phyloP scores from a whole-genome alignment of 2,329 filamentous ascomycete species.

The Stagonosporopsis vannaccii region DNA sequence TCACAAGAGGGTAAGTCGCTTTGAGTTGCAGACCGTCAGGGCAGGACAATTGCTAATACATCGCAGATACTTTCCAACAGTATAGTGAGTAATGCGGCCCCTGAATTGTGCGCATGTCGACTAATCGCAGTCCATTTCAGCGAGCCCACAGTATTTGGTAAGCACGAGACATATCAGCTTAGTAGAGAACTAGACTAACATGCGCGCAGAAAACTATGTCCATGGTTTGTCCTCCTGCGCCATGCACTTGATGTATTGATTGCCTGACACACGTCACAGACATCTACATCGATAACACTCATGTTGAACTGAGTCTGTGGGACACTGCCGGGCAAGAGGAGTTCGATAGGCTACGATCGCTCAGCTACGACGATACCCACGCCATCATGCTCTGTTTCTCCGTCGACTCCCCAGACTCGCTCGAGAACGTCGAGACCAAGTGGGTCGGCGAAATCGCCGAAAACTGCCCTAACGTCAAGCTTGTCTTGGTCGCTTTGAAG shows the following conservation, averaged over 20 bases:
- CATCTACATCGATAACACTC: slow-evolving; percentile 96
- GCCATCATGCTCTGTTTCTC: slow-evolving; percentile 99
- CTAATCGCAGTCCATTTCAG: slow-evolving; percentile 48
- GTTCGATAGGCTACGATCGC: slow-evolving; percentile 92
- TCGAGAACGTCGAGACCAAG: slow-evolving; percentile 98
- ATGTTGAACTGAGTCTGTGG: slow-evolving; percentile 97
- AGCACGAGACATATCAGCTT: slow-evolving; percentile 21
- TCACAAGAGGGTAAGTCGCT: slow-evolving; percentile 84
- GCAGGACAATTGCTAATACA: slow-evolving; percentile 6
- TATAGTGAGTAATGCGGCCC: slow-evolving; percentile 70
- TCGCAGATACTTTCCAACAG: slow-evolving; percentile 89
- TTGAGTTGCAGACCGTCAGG: neutral
- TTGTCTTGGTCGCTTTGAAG: slow-evolving; percentile 94
- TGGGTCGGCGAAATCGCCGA: slow-evolving; percentile 98
- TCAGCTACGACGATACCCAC: slow-evolving; percentile 98
- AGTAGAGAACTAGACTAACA: slow-evolving; percentile 28
- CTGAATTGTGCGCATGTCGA: slow-evolving; percentile 16
- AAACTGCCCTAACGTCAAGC: slow-evolving; percentile 93
- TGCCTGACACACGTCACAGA: slow-evolving; percentile 61
- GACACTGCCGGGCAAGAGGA: slow-evolving; percentile 99
- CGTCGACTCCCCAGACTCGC: slow-evolving; percentile 90
- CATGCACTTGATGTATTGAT: neutral
- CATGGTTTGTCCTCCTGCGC: slow-evolving; percentile 70
- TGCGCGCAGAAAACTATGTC: slow-evolving; percentile 83
- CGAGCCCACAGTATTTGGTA: slow-evolving; percentile 91